Evolutionary conservation across 1,284 basidiomycete genomes (phyloP), one percentile per base, ranked within the genome.

Genomic region (Moesziomyces sp.): DNA sequence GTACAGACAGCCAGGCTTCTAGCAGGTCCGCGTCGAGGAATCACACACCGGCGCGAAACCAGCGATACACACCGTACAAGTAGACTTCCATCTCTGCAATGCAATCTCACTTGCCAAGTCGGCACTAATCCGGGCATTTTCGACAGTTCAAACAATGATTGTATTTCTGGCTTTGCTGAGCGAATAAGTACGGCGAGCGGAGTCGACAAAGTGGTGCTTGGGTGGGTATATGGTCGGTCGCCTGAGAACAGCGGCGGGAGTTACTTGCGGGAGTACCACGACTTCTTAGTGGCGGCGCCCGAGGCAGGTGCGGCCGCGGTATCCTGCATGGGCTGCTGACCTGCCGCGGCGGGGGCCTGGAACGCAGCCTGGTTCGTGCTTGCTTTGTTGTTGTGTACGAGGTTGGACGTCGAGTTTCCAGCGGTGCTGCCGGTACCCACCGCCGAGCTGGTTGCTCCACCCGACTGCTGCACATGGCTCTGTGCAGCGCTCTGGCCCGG

Each of bases 21-120:
- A 63, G 56, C 35, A 45, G 66, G 34, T 54, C 56, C 18, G 55
- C 40, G 6, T 63, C 65, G 26, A 60, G 65, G 13, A 68, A 61
- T 38, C 54, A 51, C 24, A 61, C 54, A 23, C 67, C 57, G 0
- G 52, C 49, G 4, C 28, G 68, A 16, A 47, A 52, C n/a, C 64
- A 63, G 24, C 53, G 70, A 13, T 73, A 67, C 42, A 64, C 64
- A 10, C 70, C 70, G 9, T 73, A 73, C 57, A 73, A 73, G 46
- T 73, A 40, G 46, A 30, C 23, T 10, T 30, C 18, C 30, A 40
- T 40, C 1, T 6, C 16, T 18, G 18, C 38, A 40, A 18, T 1
- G 16, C 38, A 40, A 40, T 40, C 35, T 35, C 35, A 35, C 11
- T 16, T 2, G 35, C 35, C 13, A 16, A 16, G 16, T 11, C 35